These are phyloP conservation scores for Hypocrella siamensis DNA, from an alignment of 2,329 filamentous ascomycete genomes.

Conservation along the genomic window DNA sequence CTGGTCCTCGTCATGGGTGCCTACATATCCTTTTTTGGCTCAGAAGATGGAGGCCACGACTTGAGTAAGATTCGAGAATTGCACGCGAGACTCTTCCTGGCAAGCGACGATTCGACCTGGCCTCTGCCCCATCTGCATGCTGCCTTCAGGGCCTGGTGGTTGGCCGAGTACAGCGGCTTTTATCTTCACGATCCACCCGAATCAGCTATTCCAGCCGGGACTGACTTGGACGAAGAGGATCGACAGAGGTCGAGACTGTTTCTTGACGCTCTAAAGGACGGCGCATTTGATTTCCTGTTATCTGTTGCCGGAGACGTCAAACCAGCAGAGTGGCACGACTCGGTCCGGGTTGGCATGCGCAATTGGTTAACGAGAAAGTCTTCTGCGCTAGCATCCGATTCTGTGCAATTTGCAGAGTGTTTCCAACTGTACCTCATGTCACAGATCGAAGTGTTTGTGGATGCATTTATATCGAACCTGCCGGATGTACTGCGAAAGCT, in stretches of 20 bases:
- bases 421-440: constrained; percentile 63
- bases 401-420: constrained; percentile 50
- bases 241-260: constrained; percentile 59
- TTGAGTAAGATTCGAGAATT: constrained; percentile 55
- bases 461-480: constrained; percentile 89
- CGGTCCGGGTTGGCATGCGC: constrained; percentile 68
- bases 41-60: constrained; percentile 53
- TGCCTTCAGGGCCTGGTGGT: constrained; percentile 69
- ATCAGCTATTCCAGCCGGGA: constrained; percentile 36
- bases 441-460: constrained; percentile 73
- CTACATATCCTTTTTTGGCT: constrained; percentile 65
- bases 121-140: constrained; percentile 61
- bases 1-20: constrained; percentile 66
- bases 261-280: constrained; percentile 65
- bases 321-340: constrained; percentile 72
- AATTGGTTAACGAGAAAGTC: constrained; percentile 73
- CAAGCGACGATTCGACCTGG: constrained; percentile 55
- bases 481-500: constrained; percentile 80
- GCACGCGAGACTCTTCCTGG: constrained; percentile 50
- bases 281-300: constrained; percentile 82
- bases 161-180: constrained; percentile 83
- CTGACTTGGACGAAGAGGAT: constrained; percentile 53
- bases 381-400: constrained; percentile 50
- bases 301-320: constrained; percentile 71
- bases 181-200: constrained; percentile 59